These are phyloP conservation scores for Chaetoceros muelleri DNA, from an alignment of 108 stramenopile genomes.

Conservation along the genomic window DNA sequence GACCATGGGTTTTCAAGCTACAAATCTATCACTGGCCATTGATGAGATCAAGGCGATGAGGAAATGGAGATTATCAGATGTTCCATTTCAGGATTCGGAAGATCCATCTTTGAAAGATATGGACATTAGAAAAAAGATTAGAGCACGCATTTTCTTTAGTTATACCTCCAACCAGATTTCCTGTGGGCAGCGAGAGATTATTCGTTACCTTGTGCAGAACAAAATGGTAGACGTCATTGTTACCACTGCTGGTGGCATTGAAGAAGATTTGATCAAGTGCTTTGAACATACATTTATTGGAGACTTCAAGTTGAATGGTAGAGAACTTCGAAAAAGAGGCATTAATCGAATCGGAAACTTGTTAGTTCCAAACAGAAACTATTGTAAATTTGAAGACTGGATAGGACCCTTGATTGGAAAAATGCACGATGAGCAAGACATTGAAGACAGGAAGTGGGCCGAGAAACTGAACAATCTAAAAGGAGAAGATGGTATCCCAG, in stretches of 20 bases:
- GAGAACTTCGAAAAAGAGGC: slow-evolving; percentile 81
- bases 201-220: slow-evolving; percentile 89
- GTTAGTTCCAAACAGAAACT: slow-evolving; percentile 95
- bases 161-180: slow-evolving; percentile 99
- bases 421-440: slow-evolving; percentile 98
- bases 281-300: slow-evolving; percentile 95
- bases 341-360: slow-evolving; percentile 87
- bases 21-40: slow-evolving; percentile 88
- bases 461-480: slow-evolving; percentile 11
- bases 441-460: slow-evolving; percentile 33
- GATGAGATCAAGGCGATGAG: slow-evolving; percentile 93
- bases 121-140: slow-evolving; percentile 47
- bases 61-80: slow-evolving; percentile 84
- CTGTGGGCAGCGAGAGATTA: slow-evolving; percentile 94
- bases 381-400: slow-evolving; percentile 99
- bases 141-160: slow-evolving; percentile 90
- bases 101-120: slow-evolving; percentile 57
- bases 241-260: slow-evolving; percentile 97
- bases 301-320: slow-evolving; percentile 83
- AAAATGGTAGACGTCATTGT: slow-evolving; percentile 95
- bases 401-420: slow-evolving; percentile 79
- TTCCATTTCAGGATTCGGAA: slow-evolving; percentile 65
- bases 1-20: slow-evolving; percentile 93
- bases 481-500: slow-evolving; percentile 14
- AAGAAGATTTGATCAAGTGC: slow-evolving; percentile 99